Evolutionary conservation across 768 basidiomycete genomes (phyloP).

Genomic region (Dendrothele bispora): DNA sequence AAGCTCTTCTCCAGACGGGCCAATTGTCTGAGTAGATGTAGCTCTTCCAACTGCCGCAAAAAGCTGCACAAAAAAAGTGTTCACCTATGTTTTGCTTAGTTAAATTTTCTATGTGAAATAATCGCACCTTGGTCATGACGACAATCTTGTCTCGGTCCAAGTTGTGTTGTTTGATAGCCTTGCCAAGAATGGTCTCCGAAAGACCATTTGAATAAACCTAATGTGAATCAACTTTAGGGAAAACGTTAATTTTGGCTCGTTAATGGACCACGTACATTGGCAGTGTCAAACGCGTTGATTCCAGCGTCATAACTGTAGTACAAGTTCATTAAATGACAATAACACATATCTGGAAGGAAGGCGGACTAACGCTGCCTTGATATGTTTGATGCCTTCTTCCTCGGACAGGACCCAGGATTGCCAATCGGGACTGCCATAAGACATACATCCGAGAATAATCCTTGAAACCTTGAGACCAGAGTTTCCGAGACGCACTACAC

Average conservation of each 20-base stretch:
- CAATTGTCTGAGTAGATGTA: background rate
- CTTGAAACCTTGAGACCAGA: slow-evolving; percentile 65
- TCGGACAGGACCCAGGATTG: slow-evolving; percentile 47
- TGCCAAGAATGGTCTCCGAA: slow-evolving; percentile 68
- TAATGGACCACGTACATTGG: slow-evolving; percentile 33
- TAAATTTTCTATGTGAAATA: background rate
- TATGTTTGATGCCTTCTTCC: slow-evolving; percentile 51
- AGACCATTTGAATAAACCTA: slow-evolving; percentile 66
- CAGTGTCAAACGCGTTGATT: slow-evolving; percentile 63
- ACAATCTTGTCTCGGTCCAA: slow-evolving; percentile 77
- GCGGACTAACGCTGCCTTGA: slow-evolving; percentile 38
- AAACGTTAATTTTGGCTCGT: background rate
- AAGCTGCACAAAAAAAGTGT: slow-evolving; percentile 29
- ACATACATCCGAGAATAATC: slow-evolving; percentile 65
- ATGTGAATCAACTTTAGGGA: background rate
- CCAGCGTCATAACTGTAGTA: slow-evolving; percentile 54
- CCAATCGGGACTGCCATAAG: slow-evolving; percentile 56
- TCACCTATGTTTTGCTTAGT: too few species aligned
- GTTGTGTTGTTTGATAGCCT: slow-evolving; percentile 64
- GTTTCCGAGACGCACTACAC: slow-evolving; percentile 43
- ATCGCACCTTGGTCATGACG: slow-evolving; percentile 68
- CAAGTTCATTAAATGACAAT: background rate
- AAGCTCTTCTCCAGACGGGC: background rate
- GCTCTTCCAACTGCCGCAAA: slow-evolving; percentile 27
- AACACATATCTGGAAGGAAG: background rate